phyloP scores from a whole-genome alignment of 176 grass and related monocot genomes.

The Guadua angustifolia region DNA sequence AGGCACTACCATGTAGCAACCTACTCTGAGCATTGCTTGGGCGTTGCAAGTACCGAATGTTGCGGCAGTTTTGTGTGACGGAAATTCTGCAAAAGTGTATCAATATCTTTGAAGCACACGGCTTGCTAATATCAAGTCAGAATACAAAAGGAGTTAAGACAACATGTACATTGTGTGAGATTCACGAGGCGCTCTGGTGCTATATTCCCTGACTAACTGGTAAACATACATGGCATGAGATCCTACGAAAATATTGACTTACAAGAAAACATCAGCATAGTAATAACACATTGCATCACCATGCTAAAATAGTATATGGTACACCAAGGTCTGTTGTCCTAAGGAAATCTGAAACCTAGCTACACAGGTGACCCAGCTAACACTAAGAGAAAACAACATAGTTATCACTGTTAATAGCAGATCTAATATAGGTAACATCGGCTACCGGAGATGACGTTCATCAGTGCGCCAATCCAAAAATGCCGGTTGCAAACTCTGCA shows the following conservation, averaged over 20 bases:
- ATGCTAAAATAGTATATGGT: constrained; percentile 27
- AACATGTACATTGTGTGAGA: not conserved
- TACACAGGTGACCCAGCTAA: not conserved
- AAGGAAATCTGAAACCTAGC: not conserved
- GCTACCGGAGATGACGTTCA: not conserved
- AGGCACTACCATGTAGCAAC: not conserved
- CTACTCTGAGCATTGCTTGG: constrained; percentile 12
- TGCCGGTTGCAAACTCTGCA: not conserved
- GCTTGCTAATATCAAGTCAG: not conserved
- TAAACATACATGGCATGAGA: not conserved
- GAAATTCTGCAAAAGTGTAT: not conserved
- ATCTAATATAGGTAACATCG: not conserved
- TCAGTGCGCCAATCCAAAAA: not conserved
- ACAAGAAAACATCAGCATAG: not conserved
- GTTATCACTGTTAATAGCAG: not conserved
- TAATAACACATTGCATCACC: constrained; percentile 16
- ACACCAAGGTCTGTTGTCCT: not conserved
- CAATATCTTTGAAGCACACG: not conserved
- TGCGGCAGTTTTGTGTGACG: constrained; percentile 10
- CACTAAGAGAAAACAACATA: constrained; percentile 42
- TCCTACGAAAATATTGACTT: not conserved
- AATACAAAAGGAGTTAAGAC: not conserved
- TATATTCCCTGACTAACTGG: not conserved
- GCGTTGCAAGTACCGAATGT: constrained; percentile 8
- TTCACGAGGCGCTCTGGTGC: not conserved